Base-by-base conservation (phyloP, 2,329 filamentous ascomycete genomes). In the Ceratocystis colombiana region DNA sequence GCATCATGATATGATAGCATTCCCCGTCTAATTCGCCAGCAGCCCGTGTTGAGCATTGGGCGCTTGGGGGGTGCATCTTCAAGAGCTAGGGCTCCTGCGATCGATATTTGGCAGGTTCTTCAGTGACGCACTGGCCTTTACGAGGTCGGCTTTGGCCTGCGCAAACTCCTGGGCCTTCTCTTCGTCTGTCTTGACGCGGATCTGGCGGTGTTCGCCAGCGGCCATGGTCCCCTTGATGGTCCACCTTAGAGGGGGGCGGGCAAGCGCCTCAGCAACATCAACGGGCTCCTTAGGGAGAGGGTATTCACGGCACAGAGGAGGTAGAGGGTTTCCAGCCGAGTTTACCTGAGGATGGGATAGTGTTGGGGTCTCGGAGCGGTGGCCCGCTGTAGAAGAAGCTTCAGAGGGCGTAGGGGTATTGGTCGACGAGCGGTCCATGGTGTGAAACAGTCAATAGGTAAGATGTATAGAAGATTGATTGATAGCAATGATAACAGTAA, bases 141-240 rank as follows among this genome's bases (percentile, higher is more conserved):
- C 75, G 17, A 83, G 73, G 44, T 80, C 75, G 68, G 71, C 73
- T 76, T 83, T 84, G 33, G 75, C 76, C 45, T 76, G 75, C 64
- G 79, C 79, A 48, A 82, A 75, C 59, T 78, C 76, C 67, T 72
- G 72, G 17, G 73, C 72, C 48, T 75, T 73, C 67, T 73, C 72
- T 59, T 76, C 76, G 67, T 74, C 71, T 46, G 73, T 69, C 20
- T 74, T 67, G 12, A 70, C 71, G 28, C 64, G 70, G 17, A 67
- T 45, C 17, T 68, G 61, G 61, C 72, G 70, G 55, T 69, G 68
- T 67, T 69, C 70, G 68, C 72, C 73, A 67, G 69, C 72, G 30
- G 72, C 71, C 22, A 76, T 70, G 67, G 76, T 71, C 20, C 76
- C 76, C 61, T 72, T 72, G 65, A 77, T 76, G 65, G 72, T 75